Percentiles rank a stretch among this genome's conserved stretches.
Evolutionary conservation across 176 grass and related monocot species (phyloP).

Genomic region (Hordeum marinum): DNA sequence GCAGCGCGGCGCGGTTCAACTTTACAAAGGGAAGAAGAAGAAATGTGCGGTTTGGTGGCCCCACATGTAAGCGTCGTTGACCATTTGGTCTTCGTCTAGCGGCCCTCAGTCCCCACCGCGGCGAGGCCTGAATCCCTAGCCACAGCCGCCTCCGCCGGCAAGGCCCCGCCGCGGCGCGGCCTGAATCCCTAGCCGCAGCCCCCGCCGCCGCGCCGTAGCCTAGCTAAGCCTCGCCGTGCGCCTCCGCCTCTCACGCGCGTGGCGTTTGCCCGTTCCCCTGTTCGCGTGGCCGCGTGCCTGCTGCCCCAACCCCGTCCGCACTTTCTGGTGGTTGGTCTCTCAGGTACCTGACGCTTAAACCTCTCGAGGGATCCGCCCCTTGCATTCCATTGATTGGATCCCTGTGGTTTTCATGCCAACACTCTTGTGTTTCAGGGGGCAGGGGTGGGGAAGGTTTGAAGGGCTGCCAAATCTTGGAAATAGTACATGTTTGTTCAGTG

Average conservation of each 20-base stretch:
- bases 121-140: background rate
- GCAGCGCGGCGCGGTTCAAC: too few species aligned
- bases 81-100: background rate
- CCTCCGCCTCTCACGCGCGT: background rate
- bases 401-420: background rate
- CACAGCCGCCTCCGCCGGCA: background rate
- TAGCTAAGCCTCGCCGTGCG: background rate
- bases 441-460: constrained; percentile 66
- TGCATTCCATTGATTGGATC: background rate
- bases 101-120: background rate
- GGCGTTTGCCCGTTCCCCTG: too few species aligned
- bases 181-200: too few species aligned
- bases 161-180: too few species aligned
- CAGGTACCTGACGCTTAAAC: background rate
- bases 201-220: background rate
- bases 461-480: constrained; percentile 91
- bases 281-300: background rate
- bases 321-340: background rate
- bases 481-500: constrained; percentile 79
- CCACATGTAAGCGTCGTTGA: too few species aligned
- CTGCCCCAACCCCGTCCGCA: background rate
- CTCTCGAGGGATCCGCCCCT: background rate
- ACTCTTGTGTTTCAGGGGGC: background rate
- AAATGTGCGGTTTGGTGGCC: too few species aligned
- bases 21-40: too few species aligned